These are phyloP conservation scores for Sisymbrium altissimum DNA, from an alignment of 345 rosid species.

Conservation along the genomic window DNA sequence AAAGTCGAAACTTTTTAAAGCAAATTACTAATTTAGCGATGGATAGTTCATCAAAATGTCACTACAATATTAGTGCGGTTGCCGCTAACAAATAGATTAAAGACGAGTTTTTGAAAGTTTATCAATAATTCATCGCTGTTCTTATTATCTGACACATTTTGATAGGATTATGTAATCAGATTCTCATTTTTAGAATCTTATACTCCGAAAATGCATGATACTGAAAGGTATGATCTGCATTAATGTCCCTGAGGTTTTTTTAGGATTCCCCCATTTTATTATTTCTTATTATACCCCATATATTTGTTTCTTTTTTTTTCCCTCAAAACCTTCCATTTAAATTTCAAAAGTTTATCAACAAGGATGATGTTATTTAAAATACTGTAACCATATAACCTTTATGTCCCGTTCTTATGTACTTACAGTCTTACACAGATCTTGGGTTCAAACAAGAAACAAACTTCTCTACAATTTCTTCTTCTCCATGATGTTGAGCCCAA, in stretches of 20 bases:
- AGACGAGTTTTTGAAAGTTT: not conserved
- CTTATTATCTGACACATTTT: not conserved
- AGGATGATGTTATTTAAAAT: no score
- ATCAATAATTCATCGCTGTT: not conserved
- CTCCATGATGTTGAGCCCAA: not conserved
- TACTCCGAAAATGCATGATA: no score
- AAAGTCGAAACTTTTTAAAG: not conserved
- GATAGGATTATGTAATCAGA: not conserved
- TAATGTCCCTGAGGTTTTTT: not conserved
- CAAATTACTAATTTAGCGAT: not conserved
- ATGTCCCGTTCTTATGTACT: not conserved
- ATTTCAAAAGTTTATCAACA: not conserved
- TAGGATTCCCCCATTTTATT: not conserved
- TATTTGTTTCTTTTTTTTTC: not conserved
- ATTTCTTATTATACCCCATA: not conserved
- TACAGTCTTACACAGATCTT: not conserved
- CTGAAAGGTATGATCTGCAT: no score
- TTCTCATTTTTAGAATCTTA: not conserved
- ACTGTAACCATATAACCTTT: no score
- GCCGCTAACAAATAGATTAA: not conserved
- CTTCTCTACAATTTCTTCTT: not conserved
- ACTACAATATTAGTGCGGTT: not conserved
- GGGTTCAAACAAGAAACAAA: conserved; percentile 2
- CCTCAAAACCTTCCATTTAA: not conserved
- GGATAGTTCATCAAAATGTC: not conserved